Evolutionary conservation across 768 basidiomycete genomes (phyloP).

Genomic region (Pulveroboletus frians): DNA sequence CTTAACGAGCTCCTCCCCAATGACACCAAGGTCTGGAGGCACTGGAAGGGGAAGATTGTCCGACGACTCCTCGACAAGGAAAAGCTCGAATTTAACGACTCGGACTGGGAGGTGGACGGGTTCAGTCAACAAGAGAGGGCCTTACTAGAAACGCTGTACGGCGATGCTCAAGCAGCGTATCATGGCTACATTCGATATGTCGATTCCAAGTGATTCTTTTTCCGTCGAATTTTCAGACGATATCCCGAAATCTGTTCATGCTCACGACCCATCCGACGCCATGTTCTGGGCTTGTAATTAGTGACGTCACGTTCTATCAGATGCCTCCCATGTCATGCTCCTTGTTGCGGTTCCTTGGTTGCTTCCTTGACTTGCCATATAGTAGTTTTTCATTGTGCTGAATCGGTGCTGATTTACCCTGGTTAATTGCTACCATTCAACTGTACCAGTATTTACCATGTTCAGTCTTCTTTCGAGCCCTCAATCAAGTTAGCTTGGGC

Average conservation of each 20-base stretch:
- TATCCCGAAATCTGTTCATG: neutral
- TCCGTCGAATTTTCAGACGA: neutral
- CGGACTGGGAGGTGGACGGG: constrained; percentile 20
- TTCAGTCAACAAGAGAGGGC: constrained; percentile 14
- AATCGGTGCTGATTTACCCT: neutral
- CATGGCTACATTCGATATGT: constrained; percentile 14
- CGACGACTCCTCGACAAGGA: constrained; percentile 13
- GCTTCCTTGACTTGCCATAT: neutral
- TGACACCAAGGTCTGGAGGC: constrained; percentile 28
- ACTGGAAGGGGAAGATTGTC: constrained; percentile 21
- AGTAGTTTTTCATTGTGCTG: neutral
- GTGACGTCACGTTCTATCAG: neutral
- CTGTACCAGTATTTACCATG: neutral
- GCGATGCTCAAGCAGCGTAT: constrained; percentile 24
- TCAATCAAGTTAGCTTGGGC: neutral
- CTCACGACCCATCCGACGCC: neutral
- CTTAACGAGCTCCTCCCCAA: constrained; percentile 26
- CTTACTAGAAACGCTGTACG: constrained; percentile 22
- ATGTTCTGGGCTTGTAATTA: neutral
- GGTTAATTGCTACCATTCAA: too few relatives aligned
- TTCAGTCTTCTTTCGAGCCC: neutral
- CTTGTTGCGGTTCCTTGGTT: neutral
- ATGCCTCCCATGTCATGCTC: neutral
- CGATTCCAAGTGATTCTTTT: constrained; percentile 6
- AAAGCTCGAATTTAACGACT: constrained; percentile 18